Percentiles rank a stretch among this genome's conserved stretches.
These are phyloP conservation scores for Elymus sibiricus DNA, from an alignment of 176 grass and related monocot genomes.

Conservation along the genomic window DNA sequence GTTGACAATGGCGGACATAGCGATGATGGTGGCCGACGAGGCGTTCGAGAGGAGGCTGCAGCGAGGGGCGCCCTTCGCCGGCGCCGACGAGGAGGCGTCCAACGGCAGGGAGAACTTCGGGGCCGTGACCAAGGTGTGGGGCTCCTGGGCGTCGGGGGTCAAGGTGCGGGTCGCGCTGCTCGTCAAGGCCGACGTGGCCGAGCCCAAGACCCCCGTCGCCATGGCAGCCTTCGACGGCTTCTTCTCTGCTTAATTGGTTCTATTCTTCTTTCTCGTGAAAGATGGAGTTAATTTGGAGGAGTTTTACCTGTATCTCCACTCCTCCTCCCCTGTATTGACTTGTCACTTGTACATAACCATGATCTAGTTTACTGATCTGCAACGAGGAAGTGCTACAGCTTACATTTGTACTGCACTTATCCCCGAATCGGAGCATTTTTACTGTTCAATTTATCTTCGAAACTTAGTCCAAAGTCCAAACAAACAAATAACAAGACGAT, in stretches of 20 bases:
- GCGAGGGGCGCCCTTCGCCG: background rate
- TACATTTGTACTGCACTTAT: background rate
- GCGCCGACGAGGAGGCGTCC: constrained; percentile 7
- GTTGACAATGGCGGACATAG: constrained; percentile 66
- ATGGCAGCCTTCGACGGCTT: constrained; percentile 46
- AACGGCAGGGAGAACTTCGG: constrained; percentile 33
- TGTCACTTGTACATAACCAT: background rate
- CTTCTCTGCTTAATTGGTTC: constrained; percentile 58
- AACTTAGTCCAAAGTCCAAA: background rate
- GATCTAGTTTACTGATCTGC: background rate
- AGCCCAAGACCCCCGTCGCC: constrained; percentile 32
- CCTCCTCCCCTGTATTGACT: background rate
- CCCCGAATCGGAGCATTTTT: background rate
- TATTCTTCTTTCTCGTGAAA: background rate
- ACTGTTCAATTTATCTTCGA: background rate
- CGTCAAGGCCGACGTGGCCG: constrained; percentile 16
- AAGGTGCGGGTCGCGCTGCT: constrained; percentile 33
- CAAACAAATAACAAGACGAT: no score
- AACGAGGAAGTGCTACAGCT: background rate
- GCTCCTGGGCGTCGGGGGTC: constrained; percentile 40
- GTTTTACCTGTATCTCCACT: background rate
- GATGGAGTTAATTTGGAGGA: background rate
- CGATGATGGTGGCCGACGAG: constrained; percentile 59
- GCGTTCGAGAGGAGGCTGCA: constrained; percentile 62
- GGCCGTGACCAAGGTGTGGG: constrained; percentile 36